Evolutionary conservation across 257 asterid species (phyloP).

Genomic region (Ilex aquifolium): DNA sequence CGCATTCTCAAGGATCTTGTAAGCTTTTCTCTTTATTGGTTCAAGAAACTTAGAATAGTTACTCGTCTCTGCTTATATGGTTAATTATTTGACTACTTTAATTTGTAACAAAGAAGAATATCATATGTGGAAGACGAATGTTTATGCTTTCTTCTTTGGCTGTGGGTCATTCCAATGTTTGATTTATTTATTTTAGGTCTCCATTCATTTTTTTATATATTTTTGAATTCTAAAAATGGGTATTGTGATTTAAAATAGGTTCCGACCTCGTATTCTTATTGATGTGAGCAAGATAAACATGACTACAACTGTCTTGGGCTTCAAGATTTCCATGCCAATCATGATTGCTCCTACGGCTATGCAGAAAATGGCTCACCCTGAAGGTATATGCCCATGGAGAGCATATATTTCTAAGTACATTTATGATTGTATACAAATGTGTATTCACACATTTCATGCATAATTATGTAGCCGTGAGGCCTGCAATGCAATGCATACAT

Average conservation of each 20-base stretch:
- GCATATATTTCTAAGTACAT: background rate
- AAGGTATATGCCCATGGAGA: constrained; percentile 36
- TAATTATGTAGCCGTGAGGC: too few relatives aligned
- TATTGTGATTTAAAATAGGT: constrained; percentile 39
- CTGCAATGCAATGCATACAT: too few relatives aligned
- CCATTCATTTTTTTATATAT: too few relatives aligned
- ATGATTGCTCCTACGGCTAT: constrained; percentile 93
- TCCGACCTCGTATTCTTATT: constrained; percentile 90
- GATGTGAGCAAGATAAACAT: constrained; percentile 92
- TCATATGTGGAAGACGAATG: background rate
- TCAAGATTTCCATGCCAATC: constrained; percentile 96
- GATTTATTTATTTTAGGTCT: too few relatives aligned
- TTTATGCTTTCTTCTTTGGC: background rate
- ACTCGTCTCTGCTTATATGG: too few relatives aligned
- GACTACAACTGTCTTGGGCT: constrained; percentile 70
- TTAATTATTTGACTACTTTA: too few relatives aligned
- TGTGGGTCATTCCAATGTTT: too few relatives aligned
- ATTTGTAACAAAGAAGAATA: too few relatives aligned
- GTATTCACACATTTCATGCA: too few relatives aligned
- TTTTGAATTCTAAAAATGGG: too few relatives aligned
- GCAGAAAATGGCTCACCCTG: constrained; percentile 99
- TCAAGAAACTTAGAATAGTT: too few relatives aligned
- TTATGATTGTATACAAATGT: too few relatives aligned
- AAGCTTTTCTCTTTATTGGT: constrained; percentile 21
- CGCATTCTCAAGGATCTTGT: constrained; percentile 92